Conservation (phyloP, 2,329 filamentous ascomycete genomes). For the Rasamsonia emersonii region DNA sequence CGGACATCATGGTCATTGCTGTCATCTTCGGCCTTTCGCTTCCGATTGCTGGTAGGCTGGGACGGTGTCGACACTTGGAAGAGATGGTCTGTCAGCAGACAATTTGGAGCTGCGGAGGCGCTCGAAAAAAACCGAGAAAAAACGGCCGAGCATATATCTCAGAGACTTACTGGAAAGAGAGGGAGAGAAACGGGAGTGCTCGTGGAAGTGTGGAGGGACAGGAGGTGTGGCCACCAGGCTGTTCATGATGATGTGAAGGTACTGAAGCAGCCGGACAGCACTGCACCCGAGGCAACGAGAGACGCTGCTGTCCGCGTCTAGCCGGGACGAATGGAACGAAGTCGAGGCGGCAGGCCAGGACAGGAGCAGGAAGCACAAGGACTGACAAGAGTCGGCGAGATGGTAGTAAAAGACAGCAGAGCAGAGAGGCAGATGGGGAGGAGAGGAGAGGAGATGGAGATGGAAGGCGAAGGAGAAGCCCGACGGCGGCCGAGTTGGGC, state of each 20-base stretch:
- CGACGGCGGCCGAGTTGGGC: too few relatives aligned
- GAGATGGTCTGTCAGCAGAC: background rate
- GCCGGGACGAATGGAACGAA: constrained; percentile 15
- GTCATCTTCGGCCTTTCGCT: constrained; percentile 81
- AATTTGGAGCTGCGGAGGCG: background rate
- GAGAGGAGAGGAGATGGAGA: constrained; percentile 27
- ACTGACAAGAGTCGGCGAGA: constrained; percentile 7
- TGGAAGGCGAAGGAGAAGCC: too few relatives aligned
- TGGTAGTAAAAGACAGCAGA: constrained; percentile 7
- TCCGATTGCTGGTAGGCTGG: constrained; percentile 45
- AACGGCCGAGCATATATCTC: constrained; percentile 3
- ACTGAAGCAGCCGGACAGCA: too few relatives aligned
- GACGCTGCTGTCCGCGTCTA: too few relatives aligned
- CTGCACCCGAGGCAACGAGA: too few relatives aligned
- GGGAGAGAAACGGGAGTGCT: constrained; percentile 51
- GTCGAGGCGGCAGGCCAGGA: constrained; percentile 6
- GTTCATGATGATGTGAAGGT: constrained; percentile 47
- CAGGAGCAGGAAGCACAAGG: constrained; percentile 8
- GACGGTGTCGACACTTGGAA: constrained; percentile 29
- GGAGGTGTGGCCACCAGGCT: constrained; percentile 50
- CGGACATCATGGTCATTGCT: constrained; percentile 59
- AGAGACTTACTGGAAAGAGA: constrained; percentile 49
- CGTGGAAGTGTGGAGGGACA: constrained; percentile 55
- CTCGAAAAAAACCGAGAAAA: constrained; percentile 9
- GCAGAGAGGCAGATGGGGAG: constrained; percentile 6